A percentile compares a stretch with the other conserved stretches of the same genome.
Conservation (phyloP, 768 basidiomycete species). For the Cystofilobasidium bisporidii region DNA sequence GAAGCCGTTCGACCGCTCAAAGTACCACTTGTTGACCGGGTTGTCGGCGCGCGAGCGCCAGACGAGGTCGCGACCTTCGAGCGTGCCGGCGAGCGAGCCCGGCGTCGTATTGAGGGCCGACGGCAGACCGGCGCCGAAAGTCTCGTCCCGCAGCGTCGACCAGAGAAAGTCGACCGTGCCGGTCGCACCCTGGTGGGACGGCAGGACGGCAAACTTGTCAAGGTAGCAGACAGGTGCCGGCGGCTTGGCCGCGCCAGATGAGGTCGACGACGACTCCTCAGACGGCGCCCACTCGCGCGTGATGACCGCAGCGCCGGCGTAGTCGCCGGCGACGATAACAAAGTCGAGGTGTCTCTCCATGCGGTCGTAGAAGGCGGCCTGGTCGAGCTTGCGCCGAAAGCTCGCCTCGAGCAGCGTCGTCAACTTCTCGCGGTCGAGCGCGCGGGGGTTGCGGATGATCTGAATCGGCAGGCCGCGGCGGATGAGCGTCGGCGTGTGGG, state of each 20-base stretch:
- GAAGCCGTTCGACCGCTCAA: constrained; percentile 88
- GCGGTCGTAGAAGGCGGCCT: constrained; percentile 65
- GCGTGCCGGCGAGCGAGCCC: constrained; percentile 75
- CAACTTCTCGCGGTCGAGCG: constrained; percentile 66
- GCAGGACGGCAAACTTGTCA: constrained; percentile 96
- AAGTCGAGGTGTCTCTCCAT: constrained; percentile 74
- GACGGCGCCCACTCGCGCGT: constrained; percentile 48
- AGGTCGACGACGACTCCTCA: constrained; percentile 27
- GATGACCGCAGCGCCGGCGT: constrained; percentile 86
- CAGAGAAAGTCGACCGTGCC: constrained; percentile 98
- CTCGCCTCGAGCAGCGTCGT: constrained; percentile 76
- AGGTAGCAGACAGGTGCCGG: constrained; percentile 68
- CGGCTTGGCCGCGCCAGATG: background rate
- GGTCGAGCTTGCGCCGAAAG: constrained; percentile 65
- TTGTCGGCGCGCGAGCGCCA: constrained; percentile 91
- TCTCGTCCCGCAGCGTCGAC: constrained; percentile 97
- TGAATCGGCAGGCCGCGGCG: constrained; percentile 79
- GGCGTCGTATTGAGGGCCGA: constrained; percentile 89
- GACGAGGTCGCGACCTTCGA: constrained; percentile 85
- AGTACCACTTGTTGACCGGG: constrained; percentile 99
- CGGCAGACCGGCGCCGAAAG: constrained; percentile 86
- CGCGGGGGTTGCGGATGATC: constrained; percentile 56
- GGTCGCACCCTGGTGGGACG: constrained; percentile 79
- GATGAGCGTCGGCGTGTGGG: constrained; percentile 84
- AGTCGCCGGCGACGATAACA: constrained; percentile 87